Evolutionary conservation across 139 green algal species (phyloP).

Genomic region (Picochlorum sp.): DNA sequence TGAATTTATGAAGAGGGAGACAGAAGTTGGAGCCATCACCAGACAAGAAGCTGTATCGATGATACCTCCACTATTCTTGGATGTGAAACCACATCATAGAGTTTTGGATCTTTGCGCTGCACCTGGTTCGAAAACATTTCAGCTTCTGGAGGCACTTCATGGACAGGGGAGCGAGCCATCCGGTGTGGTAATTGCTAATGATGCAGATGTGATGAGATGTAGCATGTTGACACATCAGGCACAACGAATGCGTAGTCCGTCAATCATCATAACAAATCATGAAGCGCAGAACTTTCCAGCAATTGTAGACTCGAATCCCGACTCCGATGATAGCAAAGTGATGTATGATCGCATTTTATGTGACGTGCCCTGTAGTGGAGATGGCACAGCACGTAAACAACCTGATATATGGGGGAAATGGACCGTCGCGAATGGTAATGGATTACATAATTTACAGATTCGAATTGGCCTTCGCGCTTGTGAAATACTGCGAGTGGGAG

Average conservation of each 20-base stretch:
- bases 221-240: constrained; percentile 96
- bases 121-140: constrained; percentile 94
- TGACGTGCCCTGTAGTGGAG: constrained; percentile 94
- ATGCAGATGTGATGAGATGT: constrained; percentile 88
- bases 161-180: constrained; percentile 6
- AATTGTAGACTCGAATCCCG: background rate
- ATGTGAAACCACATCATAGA: constrained; percentile 85
- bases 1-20: constrained; percentile 65
- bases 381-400: constrained; percentile 95
- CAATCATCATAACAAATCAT: constrained; percentile 89
- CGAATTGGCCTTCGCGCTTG: constrained; percentile 66
- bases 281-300: constrained; percentile 75
- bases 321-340: constrained; percentile 15
- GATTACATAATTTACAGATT: constrained; percentile 84
- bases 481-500: constrained; percentile 80
- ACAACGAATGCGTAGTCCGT: constrained; percentile 80
- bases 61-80: constrained; percentile 93
- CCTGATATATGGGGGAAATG: constrained; percentile 94
- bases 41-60: constrained; percentile 98
- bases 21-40: constrained; percentile 84
- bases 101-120: constrained; percentile 98
- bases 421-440: constrained; percentile 62
- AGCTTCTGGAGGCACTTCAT: constrained; percentile 91
- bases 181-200: constrained; percentile 93
- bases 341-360: constrained; percentile 87